phyloP scores from a whole-genome alignment of 2,329 filamentous ascomycete species.

The Sporothrix curviconia region DNA sequence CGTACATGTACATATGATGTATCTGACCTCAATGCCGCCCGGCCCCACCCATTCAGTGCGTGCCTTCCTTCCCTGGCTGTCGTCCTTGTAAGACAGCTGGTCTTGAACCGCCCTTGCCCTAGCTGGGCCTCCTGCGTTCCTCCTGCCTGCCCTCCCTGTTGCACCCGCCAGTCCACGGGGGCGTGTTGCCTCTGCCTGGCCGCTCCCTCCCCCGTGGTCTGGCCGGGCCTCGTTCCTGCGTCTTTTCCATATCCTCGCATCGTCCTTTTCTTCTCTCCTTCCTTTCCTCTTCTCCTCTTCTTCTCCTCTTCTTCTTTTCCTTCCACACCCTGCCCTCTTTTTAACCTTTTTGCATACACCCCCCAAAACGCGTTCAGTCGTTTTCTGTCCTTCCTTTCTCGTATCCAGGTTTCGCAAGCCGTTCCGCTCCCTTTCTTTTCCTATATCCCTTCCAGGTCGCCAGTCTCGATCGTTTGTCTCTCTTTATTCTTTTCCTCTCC shows the following conservation, averaged over 20 bases:
- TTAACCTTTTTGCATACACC: slow-evolving; percentile 1
- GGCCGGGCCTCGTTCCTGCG: slow-evolving; percentile 1
- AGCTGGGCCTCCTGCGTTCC: background rate
- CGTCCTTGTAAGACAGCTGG: too few species aligned
- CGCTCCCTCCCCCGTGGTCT: background rate
- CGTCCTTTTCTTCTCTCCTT: background rate
- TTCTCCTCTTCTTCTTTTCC: slow-evolving; percentile 1
- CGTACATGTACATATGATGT: too few species aligned
- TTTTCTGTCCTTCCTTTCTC: slow-evolving; percentile 9
- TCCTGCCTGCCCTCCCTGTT: background rate
- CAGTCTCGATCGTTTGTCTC: slow-evolving; percentile 15
- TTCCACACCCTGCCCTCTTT: background rate
- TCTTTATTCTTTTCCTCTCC: slow-evolving; percentile 1
- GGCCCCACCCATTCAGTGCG: background rate
- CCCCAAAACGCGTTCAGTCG: slow-evolving; percentile 9
- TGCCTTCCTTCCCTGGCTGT: background rate
- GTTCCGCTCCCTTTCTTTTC: slow-evolving; percentile 16
- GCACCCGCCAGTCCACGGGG: too few species aligned
- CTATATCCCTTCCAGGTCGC: slow-evolving; percentile 14
- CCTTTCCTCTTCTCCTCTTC: background rate
- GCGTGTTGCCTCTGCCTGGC: background rate
- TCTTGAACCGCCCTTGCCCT: background rate
- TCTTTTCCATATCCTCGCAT: background rate
- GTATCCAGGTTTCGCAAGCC: slow-evolving; percentile 4
- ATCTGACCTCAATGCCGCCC: background rate